phyloP scores from a whole-genome alignment of 306 rosid genomes.

The Quercus ilex region DNA sequence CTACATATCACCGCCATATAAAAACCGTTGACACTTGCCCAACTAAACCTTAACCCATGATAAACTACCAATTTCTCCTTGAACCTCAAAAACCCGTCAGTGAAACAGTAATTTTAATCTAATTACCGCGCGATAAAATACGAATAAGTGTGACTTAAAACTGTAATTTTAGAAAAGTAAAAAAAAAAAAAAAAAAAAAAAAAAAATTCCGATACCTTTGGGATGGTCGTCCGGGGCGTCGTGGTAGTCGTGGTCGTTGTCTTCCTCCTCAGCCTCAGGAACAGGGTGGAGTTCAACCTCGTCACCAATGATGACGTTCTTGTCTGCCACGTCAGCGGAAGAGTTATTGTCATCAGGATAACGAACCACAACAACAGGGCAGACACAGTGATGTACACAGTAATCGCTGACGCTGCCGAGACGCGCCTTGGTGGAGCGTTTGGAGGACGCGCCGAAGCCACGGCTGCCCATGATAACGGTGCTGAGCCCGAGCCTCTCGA shows the following conservation, averaged over 20 bases:
- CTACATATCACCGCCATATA: too few species aligned
- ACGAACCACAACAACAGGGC: conserved; percentile 88
- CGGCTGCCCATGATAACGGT: conserved; percentile 95
- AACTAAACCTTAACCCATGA: too few species aligned
- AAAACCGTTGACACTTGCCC: too few species aligned
- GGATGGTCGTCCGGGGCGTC: conserved; percentile 61
- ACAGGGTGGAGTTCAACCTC: conserved; percentile 66
- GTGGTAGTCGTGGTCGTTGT: conserved; percentile 37
- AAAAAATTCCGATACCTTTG: conserved; percentile 33
- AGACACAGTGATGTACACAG: conserved; percentile 83
- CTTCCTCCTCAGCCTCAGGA: conserved; percentile 63
- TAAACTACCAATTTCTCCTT: too few species aligned
- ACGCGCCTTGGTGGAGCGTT: conserved; percentile 42
- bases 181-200: too few species aligned
- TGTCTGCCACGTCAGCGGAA: conserved; percentile 25
- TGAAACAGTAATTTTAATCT: background rate
- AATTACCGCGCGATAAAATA: background rate
- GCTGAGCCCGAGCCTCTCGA: conserved; percentile 83
- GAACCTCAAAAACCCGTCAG: background rate
- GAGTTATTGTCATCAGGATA: conserved; percentile 50
- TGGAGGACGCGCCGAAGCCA: conserved; percentile 66
- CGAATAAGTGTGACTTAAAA: too few species aligned
- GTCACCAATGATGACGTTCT: background rate
- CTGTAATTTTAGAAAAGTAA: too few species aligned
- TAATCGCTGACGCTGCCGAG: conserved; percentile 90